A percentile compares a stretch with the other conserved stretches of the same genome.
These are phyloP conservation scores for Aureobasidium leucospermi DNA, from an alignment of 2,329 filamentous ascomycete species.

Conservation along the genomic window DNA sequence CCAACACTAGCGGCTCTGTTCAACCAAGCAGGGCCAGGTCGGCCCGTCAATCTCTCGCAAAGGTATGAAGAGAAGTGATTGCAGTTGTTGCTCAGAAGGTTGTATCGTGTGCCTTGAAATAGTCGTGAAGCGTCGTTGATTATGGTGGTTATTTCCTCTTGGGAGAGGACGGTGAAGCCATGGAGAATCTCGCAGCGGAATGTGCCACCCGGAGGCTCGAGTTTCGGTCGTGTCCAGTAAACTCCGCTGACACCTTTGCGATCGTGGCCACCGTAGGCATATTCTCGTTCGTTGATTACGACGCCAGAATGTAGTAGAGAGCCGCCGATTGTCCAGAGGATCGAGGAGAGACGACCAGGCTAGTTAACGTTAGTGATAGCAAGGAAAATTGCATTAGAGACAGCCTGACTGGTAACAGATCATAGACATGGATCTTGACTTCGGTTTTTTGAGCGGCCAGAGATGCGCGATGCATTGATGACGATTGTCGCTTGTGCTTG, in stretches of 20 bases:
- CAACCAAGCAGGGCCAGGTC: slow-evolving; percentile 64
- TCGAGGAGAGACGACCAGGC: slow-evolving; percentile 66
- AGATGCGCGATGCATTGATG: slow-evolving; percentile 5
- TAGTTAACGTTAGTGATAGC: slow-evolving; percentile 28
- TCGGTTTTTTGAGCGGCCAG: slow-evolving; percentile 23
- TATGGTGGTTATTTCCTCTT: slow-evolving; percentile 62
- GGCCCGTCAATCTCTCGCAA: slow-evolving; percentile 64
- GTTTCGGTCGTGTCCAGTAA: slow-evolving; percentile 67
- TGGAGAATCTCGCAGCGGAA: slow-evolving; percentile 70
- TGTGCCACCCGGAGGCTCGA: slow-evolving; percentile 68
- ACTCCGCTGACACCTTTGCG: slow-evolving; percentile 65
- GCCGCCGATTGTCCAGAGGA: slow-evolving; percentile 70
- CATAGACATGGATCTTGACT: slow-evolving; percentile 31
- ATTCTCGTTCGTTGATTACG: slow-evolving; percentile 72
- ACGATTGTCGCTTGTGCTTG: slow-evolving; percentile 11
- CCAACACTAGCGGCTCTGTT: slow-evolving; percentile 81
- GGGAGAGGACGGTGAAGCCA: slow-evolving; percentile 65
- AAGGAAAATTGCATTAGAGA: background rate
- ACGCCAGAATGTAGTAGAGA: slow-evolving; percentile 77
- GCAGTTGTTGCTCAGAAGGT: slow-evolving; percentile 76
- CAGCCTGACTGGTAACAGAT: slow-evolving; percentile 28
- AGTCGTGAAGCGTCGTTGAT: slow-evolving; percentile 59
- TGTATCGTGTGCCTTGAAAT: slow-evolving; percentile 71
- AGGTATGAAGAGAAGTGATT: slow-evolving; percentile 81
- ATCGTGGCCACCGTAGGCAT: slow-evolving; percentile 78